Base-by-base conservation (phyloP, 371 early-diverging fungal genomes). In the Lichtheimia ramosa region DNA sequence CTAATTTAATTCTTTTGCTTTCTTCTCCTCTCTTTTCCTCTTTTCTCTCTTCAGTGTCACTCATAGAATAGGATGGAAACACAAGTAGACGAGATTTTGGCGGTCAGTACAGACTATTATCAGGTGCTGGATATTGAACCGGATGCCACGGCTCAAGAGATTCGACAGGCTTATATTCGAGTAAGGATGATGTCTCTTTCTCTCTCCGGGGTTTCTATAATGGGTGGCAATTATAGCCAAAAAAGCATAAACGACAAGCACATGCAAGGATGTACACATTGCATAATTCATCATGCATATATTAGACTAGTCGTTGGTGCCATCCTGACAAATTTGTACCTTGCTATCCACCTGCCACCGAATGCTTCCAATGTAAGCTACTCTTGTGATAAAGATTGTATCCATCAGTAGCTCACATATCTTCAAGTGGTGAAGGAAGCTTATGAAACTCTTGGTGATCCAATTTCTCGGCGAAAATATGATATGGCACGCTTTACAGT, bases 251-350 rank as follows among this genome's bases (percentile, higher is more conserved):
- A 28, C 34, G 50, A 49, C 34, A n/a, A 15, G n/a, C 25, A 51
- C 15, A 21, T 41, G 14, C 40, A 54, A 15, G 28, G 41, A 10
- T 34, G 34, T 34, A 34, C 34, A 34, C 34, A 34, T 34, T 34
- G 34, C 34, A 34, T 34, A 34, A 34, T 34, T 34, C 34, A 34
- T 34, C 0, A 34, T 34, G 34, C 34, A 8, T 34, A 18, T 40
- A 39, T 20, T 61, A 77, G 77, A 66, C 57, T 62, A 71, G 77
- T 52, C 59, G 74, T 59, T 58, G 67, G 6, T 77, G 77, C 54
- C 77, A 77, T 41, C 77, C 77, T 50, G 77, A 77, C 58, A 73
- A 68, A 24, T 77, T 63, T 51, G 61, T 61, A 7, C 68, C 68
- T 13, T 39, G 57, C 2, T 51, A 68, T 27, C 50, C 63, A 25